Evolutionary conservation across 129 eudicot genomes (phyloP), one percentile per base, ranked within the genome.

Genomic region (Pseudognaphalium luteoalbum): DNA sequence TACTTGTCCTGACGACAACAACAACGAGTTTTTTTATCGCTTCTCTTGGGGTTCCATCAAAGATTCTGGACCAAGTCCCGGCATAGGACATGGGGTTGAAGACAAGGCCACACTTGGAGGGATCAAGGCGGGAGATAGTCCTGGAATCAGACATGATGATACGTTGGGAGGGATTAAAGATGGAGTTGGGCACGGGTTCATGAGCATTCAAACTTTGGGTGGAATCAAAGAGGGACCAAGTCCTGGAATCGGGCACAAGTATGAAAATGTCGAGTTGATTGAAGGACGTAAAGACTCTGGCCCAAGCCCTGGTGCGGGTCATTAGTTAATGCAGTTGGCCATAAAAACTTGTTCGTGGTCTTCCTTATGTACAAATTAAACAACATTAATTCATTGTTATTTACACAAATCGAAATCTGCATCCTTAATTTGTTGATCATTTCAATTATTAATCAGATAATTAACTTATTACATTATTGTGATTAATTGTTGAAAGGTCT

Each of bases 271-370:
- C 21, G 42, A 34, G 15, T 22, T 74, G 5, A 58, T 78, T 25
- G 72, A 70, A 5, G 82, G 58, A 72, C 61, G 68, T 8, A 82
- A 82, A 67, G 63, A 67, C 20, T 57, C 62, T 15, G 62, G 29
- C 62, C 62, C 86, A 11, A 78, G 87, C 79, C 87, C 84, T 8
- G 87, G 87, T 50, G 81, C 5, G 10, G 84, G 87, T 20, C 84
- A 83, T 78, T 70, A 64, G 61, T 35, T 44, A 15, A 61, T 44
- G 54, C 25, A 34, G 57, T 33, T 12, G n/a, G 33, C 41, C 21
- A 1, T 57, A 20, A 34, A 4, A 67, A 68, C 4, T 52, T 37
- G 51, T 34, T 77, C 28, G 42, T 16, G 39, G 3, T 78, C 21
- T 70, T 70, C 50, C 37, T 28, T 60, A 42, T 42, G 51, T 42